Evolutionary conservation across 148 eudicot genomes (phyloP).

Genomic region (Camellia sinensis): DNA sequence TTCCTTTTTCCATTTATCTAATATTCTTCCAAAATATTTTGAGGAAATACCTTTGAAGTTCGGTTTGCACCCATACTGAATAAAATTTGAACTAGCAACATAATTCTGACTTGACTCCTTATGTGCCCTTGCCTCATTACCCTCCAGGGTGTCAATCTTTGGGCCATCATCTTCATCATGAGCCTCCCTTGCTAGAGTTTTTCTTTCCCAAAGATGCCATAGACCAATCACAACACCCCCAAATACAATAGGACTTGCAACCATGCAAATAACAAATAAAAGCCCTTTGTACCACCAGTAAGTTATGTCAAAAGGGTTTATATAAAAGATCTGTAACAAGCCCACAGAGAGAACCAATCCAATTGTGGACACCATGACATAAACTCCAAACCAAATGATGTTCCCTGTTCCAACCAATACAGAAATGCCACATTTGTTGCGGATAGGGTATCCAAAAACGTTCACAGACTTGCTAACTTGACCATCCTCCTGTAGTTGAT

Average conservation of each 20-base stretch:
- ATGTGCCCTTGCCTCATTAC: constrained; percentile 19
- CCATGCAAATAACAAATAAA: constrained; percentile 65
- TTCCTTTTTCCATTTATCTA: too few species aligned
- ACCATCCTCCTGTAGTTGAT: constrained; percentile 65
- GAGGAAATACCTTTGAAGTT: constrained; percentile 53
- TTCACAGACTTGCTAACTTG: constrained; percentile 26
- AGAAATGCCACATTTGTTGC: constrained; percentile 47
- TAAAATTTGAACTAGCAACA: constrained; percentile 26
- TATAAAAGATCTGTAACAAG: constrained; percentile 49
- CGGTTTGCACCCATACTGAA: constrained; percentile 67
- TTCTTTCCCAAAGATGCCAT: constrained; percentile 71
- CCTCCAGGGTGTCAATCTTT: constrained; percentile 14
- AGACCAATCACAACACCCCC: constrained; percentile 65
- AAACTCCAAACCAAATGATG: constrained; percentile 66
- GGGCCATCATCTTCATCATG: constrained; percentile 10
- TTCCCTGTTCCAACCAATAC: constrained; percentile 81
- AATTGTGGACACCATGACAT: constrained; percentile 50
- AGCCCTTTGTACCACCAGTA: constrained; percentile 94
- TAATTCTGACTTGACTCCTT: constrained; percentile 24
- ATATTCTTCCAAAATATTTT: background rate
- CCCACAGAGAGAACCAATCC: constrained; percentile 57
- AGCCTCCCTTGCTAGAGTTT: constrained; percentile 29
- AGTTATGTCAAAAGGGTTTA: constrained; percentile 49
- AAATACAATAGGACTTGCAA: constrained; percentile 56
- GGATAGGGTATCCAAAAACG: constrained; percentile 33